Evolutionary conservation across 352 stramenopile species (phyloP), one percentile per base, ranked within the genome.

Genomic region (Pythium brachiatum): DNA sequence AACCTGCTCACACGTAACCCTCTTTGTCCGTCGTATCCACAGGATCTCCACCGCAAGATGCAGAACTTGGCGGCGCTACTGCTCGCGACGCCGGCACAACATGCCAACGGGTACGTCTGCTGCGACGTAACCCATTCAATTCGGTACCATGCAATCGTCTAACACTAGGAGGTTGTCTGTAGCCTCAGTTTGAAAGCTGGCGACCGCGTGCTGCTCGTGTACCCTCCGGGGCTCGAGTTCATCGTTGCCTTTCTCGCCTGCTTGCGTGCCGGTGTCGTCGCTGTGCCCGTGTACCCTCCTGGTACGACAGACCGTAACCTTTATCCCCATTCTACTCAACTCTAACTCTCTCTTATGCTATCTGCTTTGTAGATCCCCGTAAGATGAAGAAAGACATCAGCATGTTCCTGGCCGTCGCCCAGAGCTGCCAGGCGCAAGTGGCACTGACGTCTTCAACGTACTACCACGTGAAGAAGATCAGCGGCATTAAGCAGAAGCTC

Each of bases 191-290:
- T 94, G 15, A 75, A 84, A 46, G 62, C 72, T 21, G 92, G 86
- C 11, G 83, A 95, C 44, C 84, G 81, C 34, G 91, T 97, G 20
- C 70, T 99, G 36, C 81, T 99, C 23, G 96, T 99, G 27, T 99
- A 99, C 68, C 95, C 97, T 27, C 98, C 98, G 9, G 96, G 88
- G 0, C 79, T 99, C 11, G 94, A 99, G 54, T 99, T 99, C 64
- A 98, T 99, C 27, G 76, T 99, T 26, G 81, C 95, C 2, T 99
- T 99, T 65, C 64, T 99, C 13, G 96, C 94, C 0, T 99, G 97
- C 72, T 66, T 99, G 23, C 91, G 89, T 20, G 89, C 89, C 15
- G 91, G 92, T 31, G 72, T 99, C 18, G 87, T 99, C 7, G 95
- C 96, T 0, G 96, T 99, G 3, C 96, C 96, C 0, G 88, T 95